Base-by-base conservation (phyloP, 305 asterid genomes). In the Fraxinus albicans region DNA sequence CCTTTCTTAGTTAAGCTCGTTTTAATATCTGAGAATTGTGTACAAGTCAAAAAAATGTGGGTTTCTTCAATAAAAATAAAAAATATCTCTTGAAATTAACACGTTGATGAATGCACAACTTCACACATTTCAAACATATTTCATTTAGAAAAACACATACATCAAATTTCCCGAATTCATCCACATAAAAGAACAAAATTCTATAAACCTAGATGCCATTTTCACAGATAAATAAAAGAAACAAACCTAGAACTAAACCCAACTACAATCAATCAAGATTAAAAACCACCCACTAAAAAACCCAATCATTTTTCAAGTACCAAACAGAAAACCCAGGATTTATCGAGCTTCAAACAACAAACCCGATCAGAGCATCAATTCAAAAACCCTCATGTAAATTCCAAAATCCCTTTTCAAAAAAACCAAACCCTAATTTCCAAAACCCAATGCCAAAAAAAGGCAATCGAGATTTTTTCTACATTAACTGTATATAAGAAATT, bases 161-260 rank as follows among this genome's bases (percentile, higher is more conserved):
- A 17, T 70, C 76, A 70, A 70, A 70, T 9, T 81, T 12, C 73
- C 58, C 42, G 50, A 38, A 36, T 76, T 63, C 79, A 29, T 74
- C 83, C 86, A 81, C 81, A 55, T 42, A 42, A 25, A 42, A 83
- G 72, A 74, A 42, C 31, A 25, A 80, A 36, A 78, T 63, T 33
- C 79, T 79, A 34, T 73, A 86, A 84, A 86, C 83, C 86, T 81
- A 84, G 60, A 73, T 53, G 36, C 72, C 10, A 31, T 21, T 47
- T 76, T 78, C 78, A 78, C 77, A 36, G 23, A 70, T 36, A 31
- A 31, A 70, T 70, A 70, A 69, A 31, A 70, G 8, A 70, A 31
- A 19, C 53, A 35, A 25, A 77, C 76, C 19, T 10, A 29, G 75
- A 69, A 74, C 31, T 19, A 25, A 79, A 79, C 72, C 65, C n/a